Evolutionary conservation across 352 stramenopile genomes (phyloP).

Genomic region (Phytopythium aichiense): DNA sequence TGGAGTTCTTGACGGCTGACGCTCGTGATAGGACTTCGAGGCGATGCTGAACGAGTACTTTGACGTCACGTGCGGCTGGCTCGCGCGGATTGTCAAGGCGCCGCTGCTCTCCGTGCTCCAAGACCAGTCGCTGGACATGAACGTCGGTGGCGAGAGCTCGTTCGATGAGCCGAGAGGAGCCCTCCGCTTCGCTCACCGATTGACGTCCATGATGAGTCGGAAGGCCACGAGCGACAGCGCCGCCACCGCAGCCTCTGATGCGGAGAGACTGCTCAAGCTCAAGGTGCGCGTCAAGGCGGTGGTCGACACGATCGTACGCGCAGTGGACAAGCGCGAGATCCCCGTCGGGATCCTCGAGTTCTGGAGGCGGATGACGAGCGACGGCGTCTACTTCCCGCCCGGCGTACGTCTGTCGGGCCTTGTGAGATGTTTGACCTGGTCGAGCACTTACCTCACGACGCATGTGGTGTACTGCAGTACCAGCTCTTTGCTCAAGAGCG

Average conservation of each 20-base stretch:
- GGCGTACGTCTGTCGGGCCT: conserved; percentile 22
- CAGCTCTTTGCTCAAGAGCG: conserved; percentile 45
- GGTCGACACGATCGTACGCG: conserved; percentile 38
- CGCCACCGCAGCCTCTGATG: conserved; percentile 14
- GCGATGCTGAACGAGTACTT: conserved; percentile 64
- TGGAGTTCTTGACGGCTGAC: not conserved
- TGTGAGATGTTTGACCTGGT: not conserved
- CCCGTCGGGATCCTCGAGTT: conserved; percentile 56
- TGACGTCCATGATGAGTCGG: not conserved
- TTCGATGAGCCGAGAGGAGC: not conserved
- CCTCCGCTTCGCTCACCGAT: not conserved
- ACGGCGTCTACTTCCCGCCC: conserved; percentile 64
- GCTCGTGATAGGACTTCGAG: conserved; percentile 39
- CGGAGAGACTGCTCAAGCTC: conserved; percentile 36
- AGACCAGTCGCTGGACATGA: conserved; percentile 41
- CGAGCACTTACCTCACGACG: not conserved
- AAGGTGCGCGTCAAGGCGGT: conserved; percentile 63
- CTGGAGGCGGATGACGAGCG: conserved; percentile 40
- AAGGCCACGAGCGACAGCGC: not conserved
- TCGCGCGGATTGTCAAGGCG: conserved; percentile 40
- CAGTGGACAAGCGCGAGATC: conserved; percentile 46
- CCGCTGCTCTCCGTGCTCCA: conserved; percentile 52
- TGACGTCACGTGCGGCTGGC: conserved; percentile 58
- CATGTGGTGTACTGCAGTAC: conserved; percentile 27
- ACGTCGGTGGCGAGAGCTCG: conserved; percentile 22